Percentiles rank a stretch among this genome's conserved stretches.
These are phyloP conservation scores for Alternaria gansuensis DNA, from an alignment of 2,329 filamentous ascomycete species.

Conservation along the genomic window DNA sequence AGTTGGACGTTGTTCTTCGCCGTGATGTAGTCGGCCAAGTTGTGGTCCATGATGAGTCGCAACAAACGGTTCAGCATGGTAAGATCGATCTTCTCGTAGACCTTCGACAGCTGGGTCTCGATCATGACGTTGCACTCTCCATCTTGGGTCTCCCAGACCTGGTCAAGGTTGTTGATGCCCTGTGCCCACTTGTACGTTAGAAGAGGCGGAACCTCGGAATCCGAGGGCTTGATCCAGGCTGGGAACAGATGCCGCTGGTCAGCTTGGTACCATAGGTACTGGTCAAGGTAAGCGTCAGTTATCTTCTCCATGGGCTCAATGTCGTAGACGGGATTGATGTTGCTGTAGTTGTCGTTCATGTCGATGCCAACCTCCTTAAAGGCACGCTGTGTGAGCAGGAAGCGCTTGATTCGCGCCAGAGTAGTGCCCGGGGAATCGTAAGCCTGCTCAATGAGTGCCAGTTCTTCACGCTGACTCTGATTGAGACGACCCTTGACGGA, in stretches of 20 bases:
- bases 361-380: constrained; percentile 99
- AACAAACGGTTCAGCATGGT: constrained; percentile 93
- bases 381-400: constrained; percentile 93
- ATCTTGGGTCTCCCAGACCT: constrained; percentile 92
- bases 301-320: constrained; percentile 99
- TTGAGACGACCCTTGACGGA: constrained; percentile 97
- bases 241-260: constrained; percentile 97
- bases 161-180: constrained; percentile 96
- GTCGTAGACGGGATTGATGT: constrained; percentile 98
- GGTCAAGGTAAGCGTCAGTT: constrained; percentile 96
- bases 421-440: constrained; percentile 98
- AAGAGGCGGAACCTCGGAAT: constrained; percentile 94
- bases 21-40: constrained; percentile 97
- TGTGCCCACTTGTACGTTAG: constrained; percentile 99
- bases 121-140: constrained; percentile 99
- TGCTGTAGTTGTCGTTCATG: constrained; percentile 99
- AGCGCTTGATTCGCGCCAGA: constrained; percentile 94
- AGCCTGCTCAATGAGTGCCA: constrained; percentile 96
- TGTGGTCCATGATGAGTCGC: constrained; percentile 98
- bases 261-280: constrained; percentile 99
- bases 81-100: constrained; percentile 98
- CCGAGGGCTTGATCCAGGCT: constrained; percentile 98
- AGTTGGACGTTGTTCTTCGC: constrained; percentile 99
- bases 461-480: constrained; percentile 95
- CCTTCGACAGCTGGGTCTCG: constrained; percentile 97